Evolutionary conservation across 108 stramenopile genomes (phyloP), one percentile per base, ranked within the genome.

Genomic region (Nitzschia sp.): DNA sequence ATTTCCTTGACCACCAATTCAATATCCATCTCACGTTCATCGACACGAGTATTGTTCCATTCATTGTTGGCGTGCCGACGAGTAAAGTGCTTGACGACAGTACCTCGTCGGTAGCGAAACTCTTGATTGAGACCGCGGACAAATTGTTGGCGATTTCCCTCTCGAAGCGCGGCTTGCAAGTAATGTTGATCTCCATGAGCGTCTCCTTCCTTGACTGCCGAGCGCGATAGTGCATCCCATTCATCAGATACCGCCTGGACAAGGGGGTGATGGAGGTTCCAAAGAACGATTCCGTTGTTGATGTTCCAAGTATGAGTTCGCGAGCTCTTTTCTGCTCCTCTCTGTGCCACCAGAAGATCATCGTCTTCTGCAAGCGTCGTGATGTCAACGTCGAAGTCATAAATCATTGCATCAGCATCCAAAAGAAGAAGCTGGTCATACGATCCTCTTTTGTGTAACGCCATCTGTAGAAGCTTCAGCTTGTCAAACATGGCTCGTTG

Each of bases 371-470:
- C 0, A 19, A 71, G 49, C 2, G 35, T 63, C 5, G 18, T 19
- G n/a, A 46, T 30, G 29, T 63, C 62, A 9, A 46, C 19, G 62
- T 63, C 36, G 13, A 63, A 46, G 45, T 63, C 62, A 6, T 45
- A 45, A 38, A 63, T 23, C 15, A 63, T n/a, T 21, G 62, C 62
- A 17, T 45, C 62, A 21, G 24, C 45, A 18, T 38, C 27, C 24
- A 63, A 17, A 9, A 63, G 18, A 18, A 63, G 62, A 13, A 63
- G 18, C n/a, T 63, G 62, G n/a, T 63, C 62, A 32, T 63, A 63
- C 11, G 6, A 9, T 6, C 45, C 62, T 21, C 6, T 63, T 15
- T 63, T 42, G 31, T 45, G n/a, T 38, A 63, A 25, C 2, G 62
- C 62, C 32, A 31, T n/a, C 15, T 33, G 59, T 30, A 63, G 36